Evolutionary conservation across 352 stramenopile species (phyloP).

Genomic region (Plasmopara halstedii): DNA sequence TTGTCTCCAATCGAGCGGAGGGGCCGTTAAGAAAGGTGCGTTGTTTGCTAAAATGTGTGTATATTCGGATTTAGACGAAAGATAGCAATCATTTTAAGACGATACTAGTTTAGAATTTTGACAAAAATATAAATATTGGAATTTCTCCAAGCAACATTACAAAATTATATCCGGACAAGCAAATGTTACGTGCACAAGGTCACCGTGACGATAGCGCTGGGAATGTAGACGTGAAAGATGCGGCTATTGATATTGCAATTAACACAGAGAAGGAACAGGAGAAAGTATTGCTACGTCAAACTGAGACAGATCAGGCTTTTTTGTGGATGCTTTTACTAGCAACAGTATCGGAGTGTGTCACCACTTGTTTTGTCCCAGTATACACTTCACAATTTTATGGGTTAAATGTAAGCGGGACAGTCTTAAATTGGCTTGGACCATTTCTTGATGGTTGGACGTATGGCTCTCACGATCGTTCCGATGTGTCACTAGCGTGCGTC

Average conservation of each 20-base stretch:
- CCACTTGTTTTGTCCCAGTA: slow-evolving; percentile 64
- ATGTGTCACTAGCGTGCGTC: slow-evolving; percentile 32
- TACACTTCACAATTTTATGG: slow-evolving; percentile 33
- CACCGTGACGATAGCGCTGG: slow-evolving; percentile 3
- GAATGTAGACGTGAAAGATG: slow-evolving; percentile 1
- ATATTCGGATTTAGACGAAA: slow-evolving; percentile 5
- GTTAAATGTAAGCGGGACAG: slow-evolving; percentile 58
- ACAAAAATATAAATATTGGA: background rate
- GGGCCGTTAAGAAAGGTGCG: slow-evolving; percentile 1
- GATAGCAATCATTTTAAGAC: background rate
- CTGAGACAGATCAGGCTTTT: slow-evolving; percentile 35
- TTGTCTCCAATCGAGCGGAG: background rate
- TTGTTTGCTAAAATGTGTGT: slow-evolving; percentile 2
- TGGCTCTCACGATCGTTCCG: slow-evolving; percentile 37
- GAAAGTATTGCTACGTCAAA: slow-evolving; percentile 16
- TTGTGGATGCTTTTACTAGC: slow-evolving; percentile 68
- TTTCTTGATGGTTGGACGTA: slow-evolving; percentile 72
- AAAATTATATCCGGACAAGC: background rate
- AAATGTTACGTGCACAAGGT: slow-evolving; percentile 20
- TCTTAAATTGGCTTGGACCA: slow-evolving; percentile 63
- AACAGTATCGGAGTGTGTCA: slow-evolving; percentile 64
- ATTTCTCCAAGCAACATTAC: background rate
- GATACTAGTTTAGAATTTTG: slow-evolving; percentile 2
- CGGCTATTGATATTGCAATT: background rate
- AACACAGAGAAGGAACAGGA: slow-evolving; percentile 1